Evolutionary conservation across 257 asterid species (phyloP).

Genomic region (Verbena officinalis): DNA sequence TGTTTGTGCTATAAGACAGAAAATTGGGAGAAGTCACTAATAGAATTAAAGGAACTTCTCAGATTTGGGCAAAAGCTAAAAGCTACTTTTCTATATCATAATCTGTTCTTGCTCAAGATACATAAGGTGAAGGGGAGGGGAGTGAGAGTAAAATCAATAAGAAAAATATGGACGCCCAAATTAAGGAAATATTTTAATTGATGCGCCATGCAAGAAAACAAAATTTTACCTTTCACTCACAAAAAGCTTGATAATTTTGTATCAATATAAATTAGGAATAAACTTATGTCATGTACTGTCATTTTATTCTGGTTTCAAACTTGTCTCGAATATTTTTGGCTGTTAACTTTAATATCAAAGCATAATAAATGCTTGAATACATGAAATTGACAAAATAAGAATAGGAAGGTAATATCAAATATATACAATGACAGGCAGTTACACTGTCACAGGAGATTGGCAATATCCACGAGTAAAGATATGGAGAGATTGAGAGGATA

Average conservation of each 20-base stretch:
- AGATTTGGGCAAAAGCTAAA: background rate
- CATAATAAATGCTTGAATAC: background rate
- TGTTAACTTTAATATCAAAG: background rate
- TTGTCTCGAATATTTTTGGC: too few species aligned
- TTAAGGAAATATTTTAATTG: background rate
- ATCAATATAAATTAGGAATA: conserved; percentile 7
- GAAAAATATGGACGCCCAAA: conserved; percentile 9
- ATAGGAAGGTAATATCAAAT: background rate
- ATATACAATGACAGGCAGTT: conserved; percentile 2
- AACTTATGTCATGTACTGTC: too few species aligned
- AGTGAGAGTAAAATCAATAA: background rate
- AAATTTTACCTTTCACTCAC: conserved; percentile 3
- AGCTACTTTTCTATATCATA: background rate
- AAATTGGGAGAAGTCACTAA: background rate
- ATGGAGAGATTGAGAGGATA: conserved; percentile 17
- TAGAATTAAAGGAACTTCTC: background rate
- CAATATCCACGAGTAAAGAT: background rate
- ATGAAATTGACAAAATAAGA: background rate
- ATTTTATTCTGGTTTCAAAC: too few species aligned
- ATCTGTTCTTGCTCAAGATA: conserved; percentile 14
- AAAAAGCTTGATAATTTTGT: conserved; percentile 14
- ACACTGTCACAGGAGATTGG: background rate
- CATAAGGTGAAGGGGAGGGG: conserved; percentile 13
- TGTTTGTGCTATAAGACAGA: background rate
- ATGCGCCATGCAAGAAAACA: conserved; percentile 1